phyloP scores from a whole-genome alignment of 257 asterid species.

The Euphrasia confusa region DNA sequence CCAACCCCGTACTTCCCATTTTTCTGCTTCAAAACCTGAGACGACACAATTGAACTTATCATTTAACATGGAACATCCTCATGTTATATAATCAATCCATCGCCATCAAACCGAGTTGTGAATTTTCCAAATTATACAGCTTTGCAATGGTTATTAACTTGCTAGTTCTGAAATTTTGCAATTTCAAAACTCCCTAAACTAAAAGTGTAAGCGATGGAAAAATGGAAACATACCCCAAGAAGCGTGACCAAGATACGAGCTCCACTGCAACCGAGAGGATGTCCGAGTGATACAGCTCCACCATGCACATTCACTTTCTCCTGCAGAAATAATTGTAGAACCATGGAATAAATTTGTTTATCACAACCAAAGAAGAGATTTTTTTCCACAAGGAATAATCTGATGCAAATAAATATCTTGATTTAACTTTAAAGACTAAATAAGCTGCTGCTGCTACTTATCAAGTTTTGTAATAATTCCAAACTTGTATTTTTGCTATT shows the following conservation, averaged over 20 bases:
- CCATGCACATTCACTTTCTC: constrained; percentile 87
- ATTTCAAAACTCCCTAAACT: background rate
- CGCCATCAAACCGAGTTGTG: constrained; percentile 3
- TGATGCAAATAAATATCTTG: constrained; percentile 1
- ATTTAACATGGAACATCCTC: constrained; percentile 1
- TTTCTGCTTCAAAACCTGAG: constrained; percentile 79
- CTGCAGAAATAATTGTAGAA: constrained; percentile 40
- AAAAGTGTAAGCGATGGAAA: background rate
- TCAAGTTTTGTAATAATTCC: background rate
- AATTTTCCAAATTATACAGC: background rate
- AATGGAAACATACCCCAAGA: constrained; percentile 64
- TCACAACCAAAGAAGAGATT: background rate
- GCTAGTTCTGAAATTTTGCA: background rate
- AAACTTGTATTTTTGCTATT: background rate
- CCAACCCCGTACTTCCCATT: constrained; percentile 80
- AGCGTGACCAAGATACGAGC: constrained; percentile 95
- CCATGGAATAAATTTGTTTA: background rate
- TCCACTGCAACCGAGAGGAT: constrained; percentile 99
- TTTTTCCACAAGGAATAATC: background rate
- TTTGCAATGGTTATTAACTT: constrained; percentile 1
- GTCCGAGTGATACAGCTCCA: constrained; percentile 96
- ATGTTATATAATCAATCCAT: background rate
- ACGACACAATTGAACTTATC: constrained; percentile 10
- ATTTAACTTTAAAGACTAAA: background rate
- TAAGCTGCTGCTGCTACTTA: too few species aligned